Evolutionary conservation across 768 basidiomycete genomes (phyloP).

Genomic region (Strobilomyces confusus): DNA sequence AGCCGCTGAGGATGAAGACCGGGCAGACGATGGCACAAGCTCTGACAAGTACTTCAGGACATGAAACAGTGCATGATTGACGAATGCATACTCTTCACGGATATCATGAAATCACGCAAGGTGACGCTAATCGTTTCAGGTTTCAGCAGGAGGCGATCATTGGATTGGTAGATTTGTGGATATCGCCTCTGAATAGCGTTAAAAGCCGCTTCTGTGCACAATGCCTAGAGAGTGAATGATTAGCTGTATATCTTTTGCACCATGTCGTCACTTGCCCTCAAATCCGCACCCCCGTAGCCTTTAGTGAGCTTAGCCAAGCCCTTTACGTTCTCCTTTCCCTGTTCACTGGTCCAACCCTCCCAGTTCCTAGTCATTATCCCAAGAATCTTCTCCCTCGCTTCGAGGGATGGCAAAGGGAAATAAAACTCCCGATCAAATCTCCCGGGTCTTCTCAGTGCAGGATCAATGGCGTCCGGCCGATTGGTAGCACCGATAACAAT

Average conservation of each 20-base stretch:
- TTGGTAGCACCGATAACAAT: conserved; percentile 98
- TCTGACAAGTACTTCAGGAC: conserved; percentile 46
- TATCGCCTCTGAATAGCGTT: conserved; percentile 96
- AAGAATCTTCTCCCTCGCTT: conserved; percentile 85
- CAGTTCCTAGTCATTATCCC: conserved; percentile 87
- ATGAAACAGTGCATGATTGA: background rate
- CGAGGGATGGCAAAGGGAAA: conserved; percentile 83
- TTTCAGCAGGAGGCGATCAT: conserved; percentile 77
- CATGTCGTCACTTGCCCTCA: conserved; percentile 57
- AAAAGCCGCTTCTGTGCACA: conserved; percentile 94
- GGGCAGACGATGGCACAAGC: conserved; percentile 90
- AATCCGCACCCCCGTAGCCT: conserved; percentile 96
- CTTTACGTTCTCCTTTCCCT: conserved; percentile 44
- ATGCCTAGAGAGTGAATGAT: conserved; percentile 48
- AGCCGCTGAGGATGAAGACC: conserved; percentile 84
- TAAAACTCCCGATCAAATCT: conserved; percentile 98
- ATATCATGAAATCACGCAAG: conserved; percentile 94
- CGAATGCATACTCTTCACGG: conserved; percentile 77
- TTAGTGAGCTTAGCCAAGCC: conserved; percentile 88
- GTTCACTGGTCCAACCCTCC: conserved; percentile 71
- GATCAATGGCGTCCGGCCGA: conserved; percentile 95
- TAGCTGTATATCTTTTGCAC: background rate
- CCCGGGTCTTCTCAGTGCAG: conserved; percentile 89
- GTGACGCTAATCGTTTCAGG: conserved; percentile 83
- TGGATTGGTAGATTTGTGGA: conserved; percentile 94